phyloP scores from a whole-genome alignment of 768 basidiomycete species.

The Boletus rubroflammeus region DNA sequence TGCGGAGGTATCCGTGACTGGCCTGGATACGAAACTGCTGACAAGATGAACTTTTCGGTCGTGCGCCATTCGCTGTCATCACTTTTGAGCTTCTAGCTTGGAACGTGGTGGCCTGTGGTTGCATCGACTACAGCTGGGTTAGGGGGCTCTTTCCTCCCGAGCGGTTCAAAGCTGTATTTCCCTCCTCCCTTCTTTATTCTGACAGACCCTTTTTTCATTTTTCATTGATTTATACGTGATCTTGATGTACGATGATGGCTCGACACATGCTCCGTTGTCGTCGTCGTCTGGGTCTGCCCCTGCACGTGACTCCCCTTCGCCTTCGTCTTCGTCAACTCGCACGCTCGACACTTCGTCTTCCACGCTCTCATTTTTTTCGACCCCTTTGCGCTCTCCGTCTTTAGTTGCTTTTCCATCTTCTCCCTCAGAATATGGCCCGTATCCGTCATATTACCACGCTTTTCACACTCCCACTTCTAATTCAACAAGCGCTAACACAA shows the following conservation, averaged over 20 bases:
- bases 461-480: background rate
- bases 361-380: conserved; percentile 2
- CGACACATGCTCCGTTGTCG: background rate
- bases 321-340: background rate
- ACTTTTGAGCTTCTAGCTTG: conserved; percentile 10
- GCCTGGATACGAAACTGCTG: background rate
- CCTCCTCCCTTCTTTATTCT: background rate
- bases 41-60: background rate
- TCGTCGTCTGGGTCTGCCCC: background rate
- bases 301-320: background rate
- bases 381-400: background rate
- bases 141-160: background rate
- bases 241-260: conserved; percentile 12
- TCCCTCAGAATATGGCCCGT: background rate
- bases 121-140: background rate
- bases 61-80: background rate
- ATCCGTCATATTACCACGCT: background rate
- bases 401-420: background rate
- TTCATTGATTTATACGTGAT: background rate
- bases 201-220: background rate
- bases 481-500: conserved; percentile 10
- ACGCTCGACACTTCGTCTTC: conserved; percentile 4
- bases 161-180: background rate
- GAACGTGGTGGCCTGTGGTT: background rate
- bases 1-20: background rate